phyloP scores from a whole-genome alignment of 306 rosid genomes.

The Canavalia gladiata region DNA sequence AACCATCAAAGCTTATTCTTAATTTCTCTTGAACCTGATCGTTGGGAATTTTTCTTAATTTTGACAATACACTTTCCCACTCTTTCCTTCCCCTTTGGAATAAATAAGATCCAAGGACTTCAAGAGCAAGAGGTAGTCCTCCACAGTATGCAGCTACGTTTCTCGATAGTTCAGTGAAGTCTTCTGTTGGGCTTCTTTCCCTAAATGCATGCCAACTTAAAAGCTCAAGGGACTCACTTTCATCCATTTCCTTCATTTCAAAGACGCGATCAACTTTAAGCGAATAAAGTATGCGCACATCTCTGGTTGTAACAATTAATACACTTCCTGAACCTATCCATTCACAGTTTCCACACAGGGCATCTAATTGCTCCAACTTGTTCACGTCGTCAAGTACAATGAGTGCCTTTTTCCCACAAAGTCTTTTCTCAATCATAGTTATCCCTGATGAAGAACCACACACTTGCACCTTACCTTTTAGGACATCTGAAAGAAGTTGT shows the following conservation, averaged over 20 bases:
- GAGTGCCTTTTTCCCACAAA: neutral
- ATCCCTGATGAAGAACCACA: neutral
- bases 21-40: constrained; percentile 32
- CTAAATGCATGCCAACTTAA: constrained; percentile 42
- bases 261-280: constrained; percentile 3
- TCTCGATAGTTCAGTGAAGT: constrained; percentile 25
- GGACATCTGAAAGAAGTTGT: constrained; percentile 15
- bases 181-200: neutral
- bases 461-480: too few species aligned
- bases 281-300: constrained; percentile 23
- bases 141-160: constrained; percentile 4
- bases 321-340: constrained; percentile 49
- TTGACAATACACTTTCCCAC: constrained; percentile 43
- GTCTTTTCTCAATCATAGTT: neutral
- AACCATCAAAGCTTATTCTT: constrained; percentile 33
- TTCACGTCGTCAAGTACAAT: constrained; percentile 41
- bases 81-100: neutral
- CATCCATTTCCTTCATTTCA: neutral
- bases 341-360: constrained; percentile 1
- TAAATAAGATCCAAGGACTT: constrained; percentile 48
- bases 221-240: constrained; percentile 34
- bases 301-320: constrained; percentile 49
- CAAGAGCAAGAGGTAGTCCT: constrained; percentile 51
- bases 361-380: constrained; percentile 4
- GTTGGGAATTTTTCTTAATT: constrained; percentile 40